phyloP scores from a whole-genome alignment of 108 stramenopile genomes.

The Skeletonema potamos region DNA sequence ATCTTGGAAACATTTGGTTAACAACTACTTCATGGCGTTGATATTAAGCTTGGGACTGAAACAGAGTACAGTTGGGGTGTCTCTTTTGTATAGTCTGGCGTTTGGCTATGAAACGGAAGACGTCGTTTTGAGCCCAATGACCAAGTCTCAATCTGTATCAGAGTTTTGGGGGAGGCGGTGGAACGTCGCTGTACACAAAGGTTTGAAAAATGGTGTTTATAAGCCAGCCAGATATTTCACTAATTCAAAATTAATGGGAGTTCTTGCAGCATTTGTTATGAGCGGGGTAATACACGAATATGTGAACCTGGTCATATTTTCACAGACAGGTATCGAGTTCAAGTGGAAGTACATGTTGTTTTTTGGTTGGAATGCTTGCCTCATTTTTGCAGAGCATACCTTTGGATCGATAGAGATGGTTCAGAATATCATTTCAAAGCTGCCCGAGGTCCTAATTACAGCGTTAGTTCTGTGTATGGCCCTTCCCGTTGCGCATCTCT shows the following conservation, averaged over 20 bases:
- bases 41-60: conserved; percentile 28
- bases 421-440: conserved; percentile 21
- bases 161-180: conserved; percentile 81
- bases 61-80: conserved; percentile 2
- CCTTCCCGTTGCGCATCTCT: conserved; percentile 50
- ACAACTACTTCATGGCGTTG: conserved; percentile 25
- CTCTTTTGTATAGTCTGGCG: conserved; percentile 4
- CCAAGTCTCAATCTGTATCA: conserved; percentile 43
- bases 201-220: conserved; percentile 69
- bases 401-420: conserved; percentile 18
- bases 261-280: conserved; percentile 43
- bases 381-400: conserved; percentile 42
- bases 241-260: conserved; percentile 17
- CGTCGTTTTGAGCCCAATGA: conserved; percentile 38
- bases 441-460: conserved; percentile 43
- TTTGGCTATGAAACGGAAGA: conserved; percentile 17
- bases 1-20: conserved; percentile 9
- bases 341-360: conserved; percentile 49
- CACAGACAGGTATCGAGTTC: neutral
- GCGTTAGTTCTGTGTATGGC: conserved; percentile 44
- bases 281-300: conserved; percentile 61
- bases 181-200: conserved; percentile 65
- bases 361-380: conserved; percentile 57
- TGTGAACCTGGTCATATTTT: conserved; percentile 33
- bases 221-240: conserved; percentile 52